Evolutionary conservation across 306 rosid genomes (phyloP).

Genomic region (Medicago arabica): DNA sequence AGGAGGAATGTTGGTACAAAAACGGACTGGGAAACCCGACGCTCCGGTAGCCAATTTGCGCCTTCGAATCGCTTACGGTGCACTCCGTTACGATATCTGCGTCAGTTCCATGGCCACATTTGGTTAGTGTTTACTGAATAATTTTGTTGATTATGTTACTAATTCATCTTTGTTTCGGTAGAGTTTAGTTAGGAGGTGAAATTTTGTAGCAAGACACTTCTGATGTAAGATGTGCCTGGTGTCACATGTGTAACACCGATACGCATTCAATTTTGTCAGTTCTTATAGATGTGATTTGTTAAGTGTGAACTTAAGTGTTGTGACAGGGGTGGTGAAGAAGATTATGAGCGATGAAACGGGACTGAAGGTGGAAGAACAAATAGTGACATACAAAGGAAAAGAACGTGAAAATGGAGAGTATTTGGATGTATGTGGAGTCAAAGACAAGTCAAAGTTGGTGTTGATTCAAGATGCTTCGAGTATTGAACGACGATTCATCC

Average conservation of each 20-base stretch:
- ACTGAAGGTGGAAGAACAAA: conserved; percentile 63
- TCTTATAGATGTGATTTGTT: too few relatives aligned
- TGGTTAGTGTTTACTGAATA: neutral
- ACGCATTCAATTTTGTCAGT: neutral
- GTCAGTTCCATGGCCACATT: conserved; percentile 67
- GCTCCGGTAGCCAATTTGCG: conserved; percentile 45
- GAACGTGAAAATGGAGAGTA: conserved; percentile 73
- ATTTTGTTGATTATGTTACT: neutral
- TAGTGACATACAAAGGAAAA: conserved; percentile 61
- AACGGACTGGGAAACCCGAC: conserved; percentile 44
- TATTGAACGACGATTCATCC: conserved; percentile 59
- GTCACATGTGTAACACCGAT: neutral
- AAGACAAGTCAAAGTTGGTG: conserved; percentile 69
- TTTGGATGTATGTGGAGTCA: conserved; percentile 73
- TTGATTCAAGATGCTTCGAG: conserved; percentile 74
- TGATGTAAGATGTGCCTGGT: neutral
- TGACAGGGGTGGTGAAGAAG: conserved; percentile 89
- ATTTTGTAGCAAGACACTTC: neutral
- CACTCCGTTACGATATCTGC: conserved; percentile 65
- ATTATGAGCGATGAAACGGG: conserved; percentile 62
- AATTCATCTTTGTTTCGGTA: too few relatives aligned
- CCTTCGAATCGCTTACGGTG: conserved; percentile 70
- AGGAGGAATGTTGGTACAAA: conserved; percentile 87
- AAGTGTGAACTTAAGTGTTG: too few relatives aligned
- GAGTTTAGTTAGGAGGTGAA: too few relatives aligned